Conservation (phyloP, 1,284 basidiomycete species). For the Schizophyllum amplum region DNA sequence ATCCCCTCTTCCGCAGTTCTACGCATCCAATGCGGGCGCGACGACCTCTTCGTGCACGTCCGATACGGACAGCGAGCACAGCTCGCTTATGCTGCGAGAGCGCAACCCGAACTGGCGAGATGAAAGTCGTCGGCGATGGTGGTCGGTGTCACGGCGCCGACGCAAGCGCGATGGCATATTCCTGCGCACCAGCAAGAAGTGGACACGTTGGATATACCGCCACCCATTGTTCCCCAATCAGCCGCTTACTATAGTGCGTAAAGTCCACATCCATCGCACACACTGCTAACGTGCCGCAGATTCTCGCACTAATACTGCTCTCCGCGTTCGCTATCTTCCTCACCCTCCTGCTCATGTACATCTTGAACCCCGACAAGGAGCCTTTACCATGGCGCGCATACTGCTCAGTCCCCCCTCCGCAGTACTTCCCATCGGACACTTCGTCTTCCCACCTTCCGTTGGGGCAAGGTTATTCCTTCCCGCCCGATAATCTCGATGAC, state of each 20-base stretch:
- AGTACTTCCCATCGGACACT: conserved; percentile 29
- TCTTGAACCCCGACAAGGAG: conserved; percentile 94
- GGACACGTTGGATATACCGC: conserved; percentile 48
- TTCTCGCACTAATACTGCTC: conserved; percentile 64
- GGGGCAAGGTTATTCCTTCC: conserved; percentile 36
- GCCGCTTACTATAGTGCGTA: conserved; percentile 70
- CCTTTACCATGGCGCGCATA: conserved; percentile 91
- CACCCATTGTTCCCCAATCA: conserved; percentile 77
- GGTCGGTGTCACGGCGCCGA: conserved; percentile 34
- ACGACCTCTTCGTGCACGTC: conserved; percentile 47
- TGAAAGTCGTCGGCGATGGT: conserved; percentile 42
- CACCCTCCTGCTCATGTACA: conserved; percentile 80
- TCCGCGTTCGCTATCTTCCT: conserved; percentile 69
- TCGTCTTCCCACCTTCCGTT: conserved; percentile 23
- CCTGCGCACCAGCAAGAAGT: conserved; percentile 44
- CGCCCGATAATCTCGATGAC: conserved; percentile 58
- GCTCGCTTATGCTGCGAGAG: conserved; percentile 8
- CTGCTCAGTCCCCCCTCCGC: conserved; percentile 57
- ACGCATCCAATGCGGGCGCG: conserved; percentile 29
- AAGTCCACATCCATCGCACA: conserved; percentile 2
- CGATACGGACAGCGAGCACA: conserved; percentile 55
- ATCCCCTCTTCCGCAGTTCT: conserved; percentile 39
- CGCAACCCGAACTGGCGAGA: conserved; percentile 22
- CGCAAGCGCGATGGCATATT: conserved; percentile 30
- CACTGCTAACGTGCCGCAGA: conserved; percentile 31